Percentiles rank a stretch among this genome's conserved stretches.
Evolutionary conservation across 495 filamentous ascomycete genomes (phyloP).

Genomic region (Aspergillus bridgeri): DNA sequence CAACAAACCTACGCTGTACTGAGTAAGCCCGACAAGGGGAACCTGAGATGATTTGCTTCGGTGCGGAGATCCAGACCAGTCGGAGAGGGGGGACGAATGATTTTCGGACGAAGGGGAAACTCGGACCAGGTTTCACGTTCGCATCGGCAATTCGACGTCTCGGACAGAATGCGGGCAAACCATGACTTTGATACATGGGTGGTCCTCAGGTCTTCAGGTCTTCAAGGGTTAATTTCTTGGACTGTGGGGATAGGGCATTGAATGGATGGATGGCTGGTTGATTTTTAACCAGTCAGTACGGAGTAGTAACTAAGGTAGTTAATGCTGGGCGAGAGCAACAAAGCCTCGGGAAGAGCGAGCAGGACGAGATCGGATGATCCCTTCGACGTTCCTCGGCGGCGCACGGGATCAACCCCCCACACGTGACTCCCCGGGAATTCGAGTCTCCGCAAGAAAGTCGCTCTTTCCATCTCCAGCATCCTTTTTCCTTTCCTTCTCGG

Average conservation of each 20-base stretch:
- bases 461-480: slow-evolving; percentile 9
- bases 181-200: background rate
- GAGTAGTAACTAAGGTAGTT: no score
- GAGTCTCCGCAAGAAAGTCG: slow-evolving; percentile 19
- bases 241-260: background rate
- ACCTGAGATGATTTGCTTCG: no score
- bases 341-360: no score
- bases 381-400: slow-evolving; percentile 14
- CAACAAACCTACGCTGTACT: background rate
- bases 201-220: no score
- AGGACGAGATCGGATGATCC: slow-evolving; percentile 10
- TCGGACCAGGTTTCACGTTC: slow-evolving; percentile 17
- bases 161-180: background rate
- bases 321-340: no score
- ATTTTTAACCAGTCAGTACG: no score
- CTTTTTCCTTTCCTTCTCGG: background rate
- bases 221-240: background rate
- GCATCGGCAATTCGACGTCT: slow-evolving; percentile 13
- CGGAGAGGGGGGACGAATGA: slow-evolving; percentile 15
- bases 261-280: no score
- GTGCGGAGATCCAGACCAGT: slow-evolving; percentile 4
- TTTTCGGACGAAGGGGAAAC: slow-evolving; percentile 28
- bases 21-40: no score
- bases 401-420: slow-evolving; percentile 24
- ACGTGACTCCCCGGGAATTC: slow-evolving; percentile 28